These are phyloP conservation scores for Starmera caribaea DNA, from an alignment of 805 yeast genomes.

Conservation along the genomic window DNA sequence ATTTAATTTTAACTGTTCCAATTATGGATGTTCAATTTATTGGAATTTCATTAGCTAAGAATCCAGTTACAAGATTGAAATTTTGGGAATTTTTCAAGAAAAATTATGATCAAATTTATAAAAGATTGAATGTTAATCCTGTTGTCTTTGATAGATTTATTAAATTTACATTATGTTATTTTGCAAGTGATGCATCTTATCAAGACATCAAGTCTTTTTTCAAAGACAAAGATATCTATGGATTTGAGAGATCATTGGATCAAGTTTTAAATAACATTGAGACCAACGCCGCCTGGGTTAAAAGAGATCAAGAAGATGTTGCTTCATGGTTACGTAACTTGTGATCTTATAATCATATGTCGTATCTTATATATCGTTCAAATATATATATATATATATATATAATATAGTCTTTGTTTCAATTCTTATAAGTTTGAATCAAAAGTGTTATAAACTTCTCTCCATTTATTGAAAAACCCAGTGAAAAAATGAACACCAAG, in stretches of 20 bases:
- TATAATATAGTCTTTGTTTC: no score
- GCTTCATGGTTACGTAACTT: slow-evolving; percentile 31
- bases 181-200: slow-evolving; percentile 43
- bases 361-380: slow-evolving; percentile 1
- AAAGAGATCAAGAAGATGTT: slow-evolving; percentile 43
- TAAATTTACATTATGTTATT: slow-evolving; percentile 46
- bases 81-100: slow-evolving; percentile 62
- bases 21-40: slow-evolving; percentile 74
- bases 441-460: slow-evolving; percentile 42
- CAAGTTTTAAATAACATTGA: slow-evolving; percentile 51
- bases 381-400: background rate
- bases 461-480: slow-evolving; percentile 64
- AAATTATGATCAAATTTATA: slow-evolving; percentile 61
- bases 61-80: slow-evolving; percentile 50
- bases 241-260: slow-evolving; percentile 53
- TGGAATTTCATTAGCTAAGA: slow-evolving; percentile 56
- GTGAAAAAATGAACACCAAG: slow-evolving; percentile 63
- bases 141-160: slow-evolving; percentile 74
- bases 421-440: slow-evolving; percentile 30
- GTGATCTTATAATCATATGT: slow-evolving; percentile 1
- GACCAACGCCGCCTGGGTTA: slow-evolving; percentile 47
- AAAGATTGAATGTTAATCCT: slow-evolving; percentile 66
- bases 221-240: slow-evolving; percentile 40
- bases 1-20: slow-evolving; percentile 39
- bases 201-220: slow-evolving; percentile 42